A percentile compares a stretch with the other conserved stretches of the same genome.
Evolutionary conservation across 805 yeast species (phyloP).

Genomic region (Hanseniaspora hatyaiensis): DNA sequence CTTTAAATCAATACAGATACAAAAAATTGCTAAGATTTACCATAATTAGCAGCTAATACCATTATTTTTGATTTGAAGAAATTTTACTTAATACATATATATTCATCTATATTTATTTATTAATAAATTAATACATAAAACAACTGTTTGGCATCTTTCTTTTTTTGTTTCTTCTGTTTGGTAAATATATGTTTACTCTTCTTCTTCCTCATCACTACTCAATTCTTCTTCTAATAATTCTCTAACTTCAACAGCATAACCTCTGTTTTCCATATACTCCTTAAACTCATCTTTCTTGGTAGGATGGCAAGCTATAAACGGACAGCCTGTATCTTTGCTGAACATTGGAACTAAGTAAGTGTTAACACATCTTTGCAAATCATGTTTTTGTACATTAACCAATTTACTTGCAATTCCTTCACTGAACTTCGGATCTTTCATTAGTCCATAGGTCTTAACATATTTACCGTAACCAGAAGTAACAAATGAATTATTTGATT

Average conservation of each 20-base stretch:
- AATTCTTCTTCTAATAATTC: constrained; percentile 13
- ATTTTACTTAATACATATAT: not conserved
- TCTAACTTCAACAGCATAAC: constrained; percentile 4
- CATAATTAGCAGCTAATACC: constrained; percentile 43
- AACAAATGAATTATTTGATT: constrained; percentile 49
- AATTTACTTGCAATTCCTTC: not conserved
- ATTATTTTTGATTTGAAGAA: not conserved
- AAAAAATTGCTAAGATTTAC: constrained; percentile 68
- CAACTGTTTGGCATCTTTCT: too few species aligned
- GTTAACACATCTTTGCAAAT: constrained; percentile 32
- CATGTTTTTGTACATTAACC: constrained; percentile 15
- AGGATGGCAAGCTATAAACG: constrained; percentile 16
- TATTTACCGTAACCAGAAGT: constrained; percentile 59
- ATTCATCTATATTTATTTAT: not conserved
- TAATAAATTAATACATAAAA: not conserved
- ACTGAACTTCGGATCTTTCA: constrained; percentile 11
- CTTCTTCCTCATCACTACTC: not conserved
- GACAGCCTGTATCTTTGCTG: constrained; percentile 13
- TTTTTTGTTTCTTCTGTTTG: too few species aligned
- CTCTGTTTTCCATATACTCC: constrained; percentile 4
- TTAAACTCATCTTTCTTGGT: constrained; percentile 12
- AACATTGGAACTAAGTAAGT: constrained; percentile 59
- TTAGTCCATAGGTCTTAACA: constrained; percentile 18
- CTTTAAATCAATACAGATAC: constrained; percentile 57
- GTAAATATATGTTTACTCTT: not conserved